Percentiles rank a stretch among this genome's conserved stretches.
phyloP scores from a whole-genome alignment of 768 basidiomycete genomes.

The Rhodotorula taiwanensis region DNA sequence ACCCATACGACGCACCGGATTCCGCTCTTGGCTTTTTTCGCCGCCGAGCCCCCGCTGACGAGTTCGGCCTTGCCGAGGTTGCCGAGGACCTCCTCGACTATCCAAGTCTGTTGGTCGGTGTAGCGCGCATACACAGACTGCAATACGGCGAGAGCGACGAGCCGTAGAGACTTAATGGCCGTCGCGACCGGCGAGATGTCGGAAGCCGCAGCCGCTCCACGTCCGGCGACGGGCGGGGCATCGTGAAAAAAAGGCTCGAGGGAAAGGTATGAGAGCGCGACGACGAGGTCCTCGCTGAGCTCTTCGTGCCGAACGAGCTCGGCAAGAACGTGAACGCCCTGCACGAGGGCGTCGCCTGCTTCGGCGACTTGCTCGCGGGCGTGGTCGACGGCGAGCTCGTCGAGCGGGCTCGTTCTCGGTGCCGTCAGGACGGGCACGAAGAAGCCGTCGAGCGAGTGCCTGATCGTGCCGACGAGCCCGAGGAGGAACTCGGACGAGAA shows the following conservation, averaged over 20 bases:
- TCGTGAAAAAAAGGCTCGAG: constrained; percentile 90
- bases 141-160: constrained; percentile 75
- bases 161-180: constrained; percentile 70
- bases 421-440: constrained; percentile 84
- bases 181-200: constrained; percentile 50
- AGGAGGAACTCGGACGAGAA: constrained; percentile 92
- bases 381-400: constrained; percentile 15
- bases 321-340: constrained; percentile 67
- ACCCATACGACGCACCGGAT: constrained; percentile 61
- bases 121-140: constrained; percentile 87
- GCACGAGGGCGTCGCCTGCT: constrained; percentile 64
- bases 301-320: constrained; percentile 65
- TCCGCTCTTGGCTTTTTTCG: constrained; percentile 81
- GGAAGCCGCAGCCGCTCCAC: constrained; percentile 52
- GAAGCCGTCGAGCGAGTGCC: constrained; percentile 69
- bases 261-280: constrained; percentile 83
- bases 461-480: constrained; percentile 64
- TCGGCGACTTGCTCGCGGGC: constrained; percentile 36
- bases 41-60: constrained; percentile 67
- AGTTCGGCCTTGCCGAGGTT: constrained; percentile 57
- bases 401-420: constrained; percentile 26
- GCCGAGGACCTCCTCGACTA: constrained; percentile 90
- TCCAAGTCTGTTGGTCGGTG: constrained; percentile 86
- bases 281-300: constrained; percentile 86
- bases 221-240: constrained; percentile 52